Conservation (phyloP, 305 asterid species). For the Fraxinus dipetala region DNA sequence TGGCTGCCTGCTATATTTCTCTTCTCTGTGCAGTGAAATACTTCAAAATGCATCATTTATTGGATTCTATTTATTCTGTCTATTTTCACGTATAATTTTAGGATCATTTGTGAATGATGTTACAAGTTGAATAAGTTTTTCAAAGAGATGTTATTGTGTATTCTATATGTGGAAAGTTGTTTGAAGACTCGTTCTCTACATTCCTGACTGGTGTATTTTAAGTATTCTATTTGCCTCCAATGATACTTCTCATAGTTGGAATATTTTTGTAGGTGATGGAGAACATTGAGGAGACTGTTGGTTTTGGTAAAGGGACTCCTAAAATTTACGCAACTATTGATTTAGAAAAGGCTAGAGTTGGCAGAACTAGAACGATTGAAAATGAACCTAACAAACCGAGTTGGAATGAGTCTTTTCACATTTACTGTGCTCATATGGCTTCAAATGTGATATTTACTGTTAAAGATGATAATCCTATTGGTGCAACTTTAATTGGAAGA, state of each 20-base stretch:
- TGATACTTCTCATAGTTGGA: conserved; percentile 10
- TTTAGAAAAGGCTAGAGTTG: conserved; percentile 80
- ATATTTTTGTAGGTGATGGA: conserved; percentile 49
- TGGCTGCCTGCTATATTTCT: background rate
- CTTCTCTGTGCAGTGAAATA: background rate
- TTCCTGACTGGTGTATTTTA: conserved; percentile 5
- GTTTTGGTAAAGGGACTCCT: conserved; percentile 74
- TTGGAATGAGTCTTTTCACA: conserved; percentile 83
- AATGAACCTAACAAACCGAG: conserved; percentile 63
- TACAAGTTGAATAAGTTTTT: background rate
- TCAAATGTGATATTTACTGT: conserved; percentile 69
- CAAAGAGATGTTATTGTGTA: background rate
- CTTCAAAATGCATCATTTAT: background rate
- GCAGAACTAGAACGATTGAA: conserved; percentile 67
- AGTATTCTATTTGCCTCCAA: background rate
- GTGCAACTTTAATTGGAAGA: conserved; percentile 86
- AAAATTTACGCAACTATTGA: conserved; percentile 73
- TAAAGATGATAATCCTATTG: conserved; percentile 82
- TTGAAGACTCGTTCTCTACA: background rate
- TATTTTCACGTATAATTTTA: background rate
- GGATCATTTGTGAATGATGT: background rate
- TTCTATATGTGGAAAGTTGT: background rate
- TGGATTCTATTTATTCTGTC: background rate
- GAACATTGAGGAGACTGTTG: conserved; percentile 67
- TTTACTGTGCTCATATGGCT: conserved; percentile 79